Evolutionary conservation across 805 yeast genomes (phyloP).

Genomic region (Schwanniomyces polymorphus): DNA sequence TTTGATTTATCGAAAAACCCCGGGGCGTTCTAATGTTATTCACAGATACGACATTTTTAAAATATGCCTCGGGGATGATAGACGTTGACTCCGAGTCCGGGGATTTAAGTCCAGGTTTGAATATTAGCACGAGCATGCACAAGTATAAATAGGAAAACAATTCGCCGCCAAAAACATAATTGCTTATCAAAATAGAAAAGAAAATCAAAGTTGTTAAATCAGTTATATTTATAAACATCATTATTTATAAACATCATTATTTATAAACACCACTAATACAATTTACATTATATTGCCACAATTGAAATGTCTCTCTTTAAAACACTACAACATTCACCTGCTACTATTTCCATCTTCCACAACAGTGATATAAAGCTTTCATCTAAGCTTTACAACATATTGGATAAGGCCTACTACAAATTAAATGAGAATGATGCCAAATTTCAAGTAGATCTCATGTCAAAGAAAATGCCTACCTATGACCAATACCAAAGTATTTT

Average conservation of each 20-base stretch:
- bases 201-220: neutral
- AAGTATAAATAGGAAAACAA: neutral
- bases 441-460: slow-evolving; percentile 37
- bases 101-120: slow-evolving; percentile 1
- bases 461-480: slow-evolving; percentile 41
- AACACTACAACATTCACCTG: slow-evolving; percentile 42
- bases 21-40: neutral
- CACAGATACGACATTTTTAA: slow-evolving; percentile 1
- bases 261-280: neutral
- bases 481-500: slow-evolving; percentile 36
- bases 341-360: slow-evolving; percentile 42
- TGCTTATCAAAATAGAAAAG: neutral
- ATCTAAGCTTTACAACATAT: slow-evolving; percentile 25
- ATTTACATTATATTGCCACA: neutral
- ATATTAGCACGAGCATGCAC: neutral
- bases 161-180: neutral
- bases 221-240: neutral
- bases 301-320: slow-evolving; percentile 37
- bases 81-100: slow-evolving; percentile 1
- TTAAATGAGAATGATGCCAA: slow-evolving; percentile 28
- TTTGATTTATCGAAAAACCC: neutral
- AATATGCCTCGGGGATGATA: neutral
- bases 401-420: slow-evolving; percentile 29
- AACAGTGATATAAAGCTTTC: slow-evolving; percentile 34
- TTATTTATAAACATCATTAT: too few relatives aligned